phyloP scores from a whole-genome alignment of 2,329 filamentous ascomycete genomes.

The Exophiala sp. region DNA sequence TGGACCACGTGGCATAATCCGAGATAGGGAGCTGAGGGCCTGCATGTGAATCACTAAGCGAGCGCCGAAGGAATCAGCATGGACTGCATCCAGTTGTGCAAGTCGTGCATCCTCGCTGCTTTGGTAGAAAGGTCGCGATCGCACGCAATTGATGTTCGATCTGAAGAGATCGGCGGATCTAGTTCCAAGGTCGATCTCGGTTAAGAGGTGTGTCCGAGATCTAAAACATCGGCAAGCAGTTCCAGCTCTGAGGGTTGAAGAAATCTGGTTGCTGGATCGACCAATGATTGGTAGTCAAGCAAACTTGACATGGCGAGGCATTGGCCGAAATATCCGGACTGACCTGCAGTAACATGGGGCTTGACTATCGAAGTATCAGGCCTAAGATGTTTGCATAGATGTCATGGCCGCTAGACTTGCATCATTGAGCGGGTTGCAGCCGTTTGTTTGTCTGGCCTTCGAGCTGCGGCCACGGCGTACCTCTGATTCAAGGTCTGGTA shows the following conservation, averaged over 20 bases:
- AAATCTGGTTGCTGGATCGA: constrained; percentile 3
- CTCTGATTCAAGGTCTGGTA: too few relatives aligned
- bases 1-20: constrained; percentile 1
- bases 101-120: too few relatives aligned
- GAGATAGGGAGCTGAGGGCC: background rate
- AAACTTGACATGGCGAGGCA: constrained; percentile 9
- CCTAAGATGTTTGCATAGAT: background rate
- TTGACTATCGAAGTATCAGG: background rate
- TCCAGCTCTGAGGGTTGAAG: background rate
- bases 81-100: background rate
- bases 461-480: too few relatives aligned
- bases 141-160: too few relatives aligned
- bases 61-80: background rate
- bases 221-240: background rate
- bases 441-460: background rate
- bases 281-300: constrained; percentile 6
- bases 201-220: background rate
- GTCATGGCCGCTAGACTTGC: background rate
- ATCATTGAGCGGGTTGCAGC: background rate
- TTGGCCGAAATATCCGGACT: constrained; percentile 6
- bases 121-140: too few relatives aligned
- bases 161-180: background rate
- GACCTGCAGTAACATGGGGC: constrained; percentile 5
- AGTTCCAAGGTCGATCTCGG: background rate
- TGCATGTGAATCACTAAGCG: background rate